Base-by-base conservation (phyloP, 1,284 basidiomycete species). In the Schizophyllum commune region DNA sequence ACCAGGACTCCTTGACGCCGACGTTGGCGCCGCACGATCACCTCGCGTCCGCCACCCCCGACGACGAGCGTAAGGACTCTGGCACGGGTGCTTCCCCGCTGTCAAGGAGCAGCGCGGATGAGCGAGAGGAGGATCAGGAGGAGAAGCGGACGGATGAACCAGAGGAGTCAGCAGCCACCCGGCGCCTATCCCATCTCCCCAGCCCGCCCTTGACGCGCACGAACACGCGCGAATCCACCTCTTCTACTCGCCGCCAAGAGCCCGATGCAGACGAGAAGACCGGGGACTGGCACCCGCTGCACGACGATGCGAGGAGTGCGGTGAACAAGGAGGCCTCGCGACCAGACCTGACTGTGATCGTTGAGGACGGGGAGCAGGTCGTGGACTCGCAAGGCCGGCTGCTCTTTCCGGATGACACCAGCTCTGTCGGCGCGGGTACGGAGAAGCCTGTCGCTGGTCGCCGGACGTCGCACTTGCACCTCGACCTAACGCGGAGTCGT, bases 141-240 rank as follows among this genome's bases (percentile, higher is more conserved):
- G 39, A 47, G 13, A 47, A 47, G 39, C 39, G 3, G 13, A 8
- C 39, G 39, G 13, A 17, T 8, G 39, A 47, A 47, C 4, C 39
- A 13, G 39, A 11, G 13, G 17, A 11, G 13, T 47, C 17, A 11
- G 39, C 9, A 11, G 39, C 39, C 39, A 47, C 39, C 39, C 39
- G 39, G 39, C 39, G 39, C 39, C 39, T 47, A 11, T 47, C 39
- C 39, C 39, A 47, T 17, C 39, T 47, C 39, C 69, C 66, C n/a
- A 71, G 69, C 55, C 71, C 68, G 32, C 67, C 68, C 19, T 64
- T 71, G 19, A 71, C 69, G 21, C 59, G 66, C 34, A 62, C 62
- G 1, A 63, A 62, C 19, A 63, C 64, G 20, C 60, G 55, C 6
- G 57, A 62, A 32, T 62, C 59, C 21, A 52, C n/a, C 52, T 32